Conservation (phyloP, 1,284 basidiomycete genomes). For the Trametes hirsuta region DNA sequence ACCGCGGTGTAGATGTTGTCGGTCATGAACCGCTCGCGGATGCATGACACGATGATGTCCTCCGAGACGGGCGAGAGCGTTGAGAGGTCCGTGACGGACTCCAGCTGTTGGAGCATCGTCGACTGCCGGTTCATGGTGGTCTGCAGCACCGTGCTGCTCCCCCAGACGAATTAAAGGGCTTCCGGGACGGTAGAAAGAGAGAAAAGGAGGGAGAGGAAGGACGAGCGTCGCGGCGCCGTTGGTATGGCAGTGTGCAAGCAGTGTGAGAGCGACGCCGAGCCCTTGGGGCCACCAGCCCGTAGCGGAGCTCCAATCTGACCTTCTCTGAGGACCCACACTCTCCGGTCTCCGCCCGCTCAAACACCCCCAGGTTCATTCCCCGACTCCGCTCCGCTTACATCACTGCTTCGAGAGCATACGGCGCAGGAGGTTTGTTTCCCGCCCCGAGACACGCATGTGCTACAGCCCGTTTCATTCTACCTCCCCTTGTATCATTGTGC, state of each 20-base stretch:
- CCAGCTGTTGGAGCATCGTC: conserved; percentile 61
- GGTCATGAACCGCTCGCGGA: conserved; percentile 85
- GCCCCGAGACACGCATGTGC: too few species aligned
- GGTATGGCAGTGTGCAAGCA: conserved; percentile 28
- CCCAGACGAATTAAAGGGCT: conserved; percentile 9
- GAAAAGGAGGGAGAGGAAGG: conserved; percentile 23
- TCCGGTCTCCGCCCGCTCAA: neutral
- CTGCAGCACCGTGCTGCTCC: conserved; percentile 26
- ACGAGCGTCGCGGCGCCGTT: conserved; percentile 23
- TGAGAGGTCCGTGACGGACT: conserved; percentile 68
- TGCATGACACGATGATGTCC: conserved; percentile 79
- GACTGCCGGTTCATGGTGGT: conserved; percentile 37
- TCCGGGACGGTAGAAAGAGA: conserved; percentile 22
- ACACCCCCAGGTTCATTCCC: neutral
- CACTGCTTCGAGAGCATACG: too few species aligned
- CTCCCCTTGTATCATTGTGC: too few species aligned
- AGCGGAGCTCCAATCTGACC: conserved; percentile 1
- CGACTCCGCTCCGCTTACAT: neutral
- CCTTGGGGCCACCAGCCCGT: neutral
- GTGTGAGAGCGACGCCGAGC: conserved; percentile 14
- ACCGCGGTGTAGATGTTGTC: conserved; percentile 83
- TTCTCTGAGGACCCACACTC: neutral
- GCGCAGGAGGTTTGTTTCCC: too few species aligned
- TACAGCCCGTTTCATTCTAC: too few species aligned
- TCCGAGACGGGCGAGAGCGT: conserved; percentile 65